These are phyloP conservation scores for Boletus coccyginus DNA, from an alignment of 768 basidiomycete species.

Conservation along the genomic window DNA sequence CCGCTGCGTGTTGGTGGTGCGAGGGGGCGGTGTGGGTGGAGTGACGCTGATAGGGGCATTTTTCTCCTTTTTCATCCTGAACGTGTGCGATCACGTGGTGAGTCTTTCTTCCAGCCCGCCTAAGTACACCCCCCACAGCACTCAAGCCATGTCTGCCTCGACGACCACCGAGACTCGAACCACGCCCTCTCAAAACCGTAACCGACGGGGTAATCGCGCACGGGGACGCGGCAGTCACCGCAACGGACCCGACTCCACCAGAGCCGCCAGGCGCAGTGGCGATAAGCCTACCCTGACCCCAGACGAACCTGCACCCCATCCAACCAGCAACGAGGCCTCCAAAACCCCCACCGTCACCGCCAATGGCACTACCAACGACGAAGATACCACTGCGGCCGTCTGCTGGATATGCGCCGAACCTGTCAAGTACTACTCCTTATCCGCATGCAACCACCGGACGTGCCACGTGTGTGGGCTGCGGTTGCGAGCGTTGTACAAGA, in stretches of 20 bases:
- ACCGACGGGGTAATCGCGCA: slow-evolving; percentile 18
- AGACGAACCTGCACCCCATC: background rate
- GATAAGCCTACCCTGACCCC: background rate
- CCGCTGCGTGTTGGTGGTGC: too few relatives aligned
- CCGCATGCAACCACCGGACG: slow-evolving; percentile 90
- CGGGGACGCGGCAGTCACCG: slow-evolving; percentile 17
- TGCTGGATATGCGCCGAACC: slow-evolving; percentile 97
- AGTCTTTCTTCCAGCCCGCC: background rate
- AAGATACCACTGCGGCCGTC: slow-evolving; percentile 33
- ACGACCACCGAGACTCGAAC: slow-evolving; percentile 16
- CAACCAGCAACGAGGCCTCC: background rate
- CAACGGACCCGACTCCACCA: slow-evolving; percentile 3
- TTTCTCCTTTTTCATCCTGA: too few relatives aligned
- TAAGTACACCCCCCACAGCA: background rate
- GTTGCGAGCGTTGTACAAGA: slow-evolving; percentile 90
- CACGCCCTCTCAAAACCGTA: background rate
- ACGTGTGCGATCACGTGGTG: too few relatives aligned
- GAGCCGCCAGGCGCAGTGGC: background rate
- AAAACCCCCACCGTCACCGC: background rate
- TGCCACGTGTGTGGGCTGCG: slow-evolving; percentile 93
- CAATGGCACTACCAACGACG: slow-evolving; percentile 18
- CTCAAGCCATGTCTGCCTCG: slow-evolving; percentile 14
- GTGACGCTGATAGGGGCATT: too few relatives aligned
- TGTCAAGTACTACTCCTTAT: slow-evolving; percentile 84
- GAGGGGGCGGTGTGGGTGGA: too few relatives aligned